Conservation (phyloP, 371 early-diverging fungal genomes). For the Capillidium rhysosporum region DNA sequence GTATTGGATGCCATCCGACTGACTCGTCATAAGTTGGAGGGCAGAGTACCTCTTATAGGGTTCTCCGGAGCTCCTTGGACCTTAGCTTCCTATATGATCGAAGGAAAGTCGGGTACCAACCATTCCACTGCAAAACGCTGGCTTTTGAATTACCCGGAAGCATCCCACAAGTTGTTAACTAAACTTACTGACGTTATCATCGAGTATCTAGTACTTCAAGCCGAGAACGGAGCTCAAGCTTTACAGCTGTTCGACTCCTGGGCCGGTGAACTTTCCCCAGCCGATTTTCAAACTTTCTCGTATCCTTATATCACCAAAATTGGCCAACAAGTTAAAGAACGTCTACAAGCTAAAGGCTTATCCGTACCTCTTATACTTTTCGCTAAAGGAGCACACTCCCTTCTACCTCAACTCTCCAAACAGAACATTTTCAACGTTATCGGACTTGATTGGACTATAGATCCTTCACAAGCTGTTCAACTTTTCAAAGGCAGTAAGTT, state of each 20-base stretch:
- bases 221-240: conserved; percentile 92
- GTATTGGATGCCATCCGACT: conserved; percentile 88
- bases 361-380: conserved; percentile 78
- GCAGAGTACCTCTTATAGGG: conserved; percentile 83
- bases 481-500: conserved; percentile 23
- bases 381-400: conserved; percentile 79
- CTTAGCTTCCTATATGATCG: conserved; percentile 94
- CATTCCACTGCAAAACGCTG: conserved; percentile 74
- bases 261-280: conserved; percentile 80
- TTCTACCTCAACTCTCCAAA: conserved; percentile 45
- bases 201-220: conserved; percentile 77
- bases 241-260: conserved; percentile 95
- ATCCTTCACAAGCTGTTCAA: conserved; percentile 36
- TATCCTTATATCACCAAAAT: conserved; percentile 78
- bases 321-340: conserved; percentile 41
- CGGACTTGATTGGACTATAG: conserved; percentile 81
- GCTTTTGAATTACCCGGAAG: conserved; percentile 65
- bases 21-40: conserved; percentile 65
- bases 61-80: conserved; percentile 97
- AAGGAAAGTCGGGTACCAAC: conserved; percentile 91
- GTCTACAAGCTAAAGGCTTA: conserved; percentile 19
- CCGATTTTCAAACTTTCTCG: conserved; percentile 60
- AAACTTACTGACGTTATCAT: conserved; percentile 66
- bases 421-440: conserved; percentile 55
- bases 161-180: conserved; percentile 52